Base-by-base conservation (phyloP, 305 asterid genomes). In the Fraxinus sp. region DNA sequence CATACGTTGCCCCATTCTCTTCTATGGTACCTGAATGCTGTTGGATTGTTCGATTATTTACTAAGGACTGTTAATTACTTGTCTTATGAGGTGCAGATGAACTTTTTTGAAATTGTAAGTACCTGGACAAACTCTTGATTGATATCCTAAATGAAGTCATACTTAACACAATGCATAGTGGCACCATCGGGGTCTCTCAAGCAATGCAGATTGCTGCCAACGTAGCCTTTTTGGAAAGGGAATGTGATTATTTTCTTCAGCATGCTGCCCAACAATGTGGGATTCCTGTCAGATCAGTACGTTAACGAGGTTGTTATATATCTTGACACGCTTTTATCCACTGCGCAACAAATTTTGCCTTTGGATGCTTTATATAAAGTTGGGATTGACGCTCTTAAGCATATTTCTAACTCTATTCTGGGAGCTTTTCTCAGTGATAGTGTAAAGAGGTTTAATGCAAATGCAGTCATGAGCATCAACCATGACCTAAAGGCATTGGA, bases 191-290 rank as follows among this genome's bases (percentile, higher is more conserved):
- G 41, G 98, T 94, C 13, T 90, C 99, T 84, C 96, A 91, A 80
- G 97, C 97, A 5, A 93, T 93, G 99, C 98, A 93, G 88, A 92
- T 94, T 80, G 97, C 99, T 76, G 99, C 98, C 3, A 94, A 95
- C 68, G 88, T 93, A 81, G 83, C 97, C 18, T 94, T 94, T 86
- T 81, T 94, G 0, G 98, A 93, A 87, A 84, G 96, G 85, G 99
- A 96, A 4, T 93, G 97, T 28, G 97, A 95, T 85, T 93, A 93
- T 89, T 95, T 94, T 75, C 92, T 95, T 88, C 98, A 94, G 84
- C 97, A 91, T 84, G 97, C 99, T 1, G 97, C 98, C 46, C 97
- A 94, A 85, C 97, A 93, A 77, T 94, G 99, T 59, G 99, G 98
- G 41, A 94, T 94, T 39, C 97, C 98, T 0, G 87, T 89, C 78